phyloP scores from a whole-genome alignment of 495 filamentous ascomycete species.

The Aspergillus sclerotiicarbonarius region DNA sequence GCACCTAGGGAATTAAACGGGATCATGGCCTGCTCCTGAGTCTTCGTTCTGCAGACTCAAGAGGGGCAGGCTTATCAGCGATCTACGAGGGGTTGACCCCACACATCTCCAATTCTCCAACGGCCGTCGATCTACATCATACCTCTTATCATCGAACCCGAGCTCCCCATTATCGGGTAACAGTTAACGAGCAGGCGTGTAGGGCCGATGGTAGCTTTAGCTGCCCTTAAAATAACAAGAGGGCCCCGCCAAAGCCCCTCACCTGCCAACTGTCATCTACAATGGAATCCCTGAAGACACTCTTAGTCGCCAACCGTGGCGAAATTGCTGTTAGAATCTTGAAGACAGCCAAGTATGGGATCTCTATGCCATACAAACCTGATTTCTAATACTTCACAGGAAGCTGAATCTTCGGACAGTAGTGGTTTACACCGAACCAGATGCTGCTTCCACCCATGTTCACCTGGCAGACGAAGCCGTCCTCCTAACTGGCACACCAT shows the following conservation, averaged over 20 bases:
- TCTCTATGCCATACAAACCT: background rate
- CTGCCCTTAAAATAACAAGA: background rate
- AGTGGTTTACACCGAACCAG: slow-evolving; percentile 54
- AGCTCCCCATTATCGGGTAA: background rate
- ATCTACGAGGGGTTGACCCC: background rate
- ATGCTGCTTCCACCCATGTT: slow-evolving; percentile 56
- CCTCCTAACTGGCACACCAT: slow-evolving; percentile 43
- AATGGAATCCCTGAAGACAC: slow-evolving; percentile 39
- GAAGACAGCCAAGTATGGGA: slow-evolving; percentile 34
- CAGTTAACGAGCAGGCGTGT: background rate
- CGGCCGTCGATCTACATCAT: background rate
- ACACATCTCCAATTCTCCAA: background rate
- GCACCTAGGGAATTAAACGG: background rate
- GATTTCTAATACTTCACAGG: slow-evolving; percentile 13
- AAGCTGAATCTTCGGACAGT: slow-evolving; percentile 46
- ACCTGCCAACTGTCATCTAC: background rate
- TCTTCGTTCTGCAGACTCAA: background rate
- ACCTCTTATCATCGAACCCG: background rate
- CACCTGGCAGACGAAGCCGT: slow-evolving; percentile 50
- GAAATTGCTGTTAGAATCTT: slow-evolving; percentile 55
- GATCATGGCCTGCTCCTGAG: background rate
- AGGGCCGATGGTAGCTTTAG: background rate
- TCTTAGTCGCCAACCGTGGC: slow-evolving; percentile 54
- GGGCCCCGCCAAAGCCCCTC: background rate
- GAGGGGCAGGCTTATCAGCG: background rate